Conservation (phyloP, 257 asterid species). For the Solanum tacnaense region DNA sequence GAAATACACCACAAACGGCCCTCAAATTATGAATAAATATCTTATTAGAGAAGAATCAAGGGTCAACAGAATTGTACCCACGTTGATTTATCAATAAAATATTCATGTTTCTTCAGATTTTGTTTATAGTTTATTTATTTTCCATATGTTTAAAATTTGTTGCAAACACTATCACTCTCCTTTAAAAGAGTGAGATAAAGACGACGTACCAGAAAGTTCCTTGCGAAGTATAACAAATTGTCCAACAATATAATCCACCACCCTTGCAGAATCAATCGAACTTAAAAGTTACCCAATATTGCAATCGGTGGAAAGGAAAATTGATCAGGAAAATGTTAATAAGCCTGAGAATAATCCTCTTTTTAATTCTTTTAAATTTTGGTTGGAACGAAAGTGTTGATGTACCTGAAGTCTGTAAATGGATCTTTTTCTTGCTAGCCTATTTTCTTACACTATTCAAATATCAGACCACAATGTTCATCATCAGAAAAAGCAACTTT, state of each 20-base stretch:
- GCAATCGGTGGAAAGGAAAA: neutral
- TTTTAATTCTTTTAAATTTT: neutral
- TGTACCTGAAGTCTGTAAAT: slow-evolving; percentile 86
- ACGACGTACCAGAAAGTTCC: neutral
- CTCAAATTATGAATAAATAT: too few relatives aligned
- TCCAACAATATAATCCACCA: slow-evolving; percentile 92
- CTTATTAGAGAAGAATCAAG: too few relatives aligned
- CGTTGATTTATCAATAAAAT: too few relatives aligned
- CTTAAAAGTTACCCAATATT: neutral
- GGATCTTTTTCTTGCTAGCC: slow-evolving; percentile 99
- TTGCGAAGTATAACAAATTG: slow-evolving; percentile 72
- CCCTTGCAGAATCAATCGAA: slow-evolving; percentile 41
- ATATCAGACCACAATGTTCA: slow-evolving; percentile 39
- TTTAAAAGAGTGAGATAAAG: neutral
- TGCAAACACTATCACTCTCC: neutral
- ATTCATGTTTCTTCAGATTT: too few relatives aligned
- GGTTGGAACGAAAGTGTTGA: neutral
- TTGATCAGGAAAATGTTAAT: neutral
- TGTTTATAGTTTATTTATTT: too few relatives aligned
- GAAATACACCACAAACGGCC: too few relatives aligned
- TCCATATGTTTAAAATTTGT: too few relatives aligned
- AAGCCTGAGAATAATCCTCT: neutral
- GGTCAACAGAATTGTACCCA: too few relatives aligned
- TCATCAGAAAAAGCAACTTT: slow-evolving; percentile 57
- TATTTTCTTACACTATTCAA: slow-evolving; percentile 98